Base-by-base conservation (phyloP, 305 asterid species). In the Petunia hybrid region DNA sequence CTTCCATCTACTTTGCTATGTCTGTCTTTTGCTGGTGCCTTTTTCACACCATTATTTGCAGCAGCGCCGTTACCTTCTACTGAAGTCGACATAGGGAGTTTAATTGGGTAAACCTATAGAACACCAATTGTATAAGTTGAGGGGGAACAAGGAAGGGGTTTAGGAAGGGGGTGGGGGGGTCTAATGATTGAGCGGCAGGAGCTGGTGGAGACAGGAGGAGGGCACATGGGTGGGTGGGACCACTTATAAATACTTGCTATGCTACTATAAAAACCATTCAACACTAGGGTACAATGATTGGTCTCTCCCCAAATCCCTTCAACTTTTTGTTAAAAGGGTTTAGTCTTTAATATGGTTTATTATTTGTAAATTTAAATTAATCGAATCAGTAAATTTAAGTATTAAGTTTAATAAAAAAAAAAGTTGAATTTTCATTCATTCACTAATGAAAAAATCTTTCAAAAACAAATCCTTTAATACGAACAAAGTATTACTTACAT, bases 1-100 rank as follows among this genome's bases (percentile, higher is more conserved):
- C 99, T 88, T n/a, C 99, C 99, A 78, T 94, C 98, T 48, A 95
- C 99, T 80, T 95, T 95, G 87, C 99, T 95, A 83, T 95, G 98
- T 2, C 99, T 91, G 97, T 95, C 99, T 84, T 95, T 95, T 4
- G 97, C 95, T 38, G 99, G 97, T 3, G 97, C 94, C 82, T 93
- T 95, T 85, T 93, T 93, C 38, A 88, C 82, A 64, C 80, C 60
- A 83, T 8, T 60, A n/a, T 78, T 55, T 45, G 60, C 74, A 69
- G 9, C 78, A 79, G 91, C 85, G 39, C 82, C 76, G 63, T 87
- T 92, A 57, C 84, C 92, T 80, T 90, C 89, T 14, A 92, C 92
- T 35, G 95, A 84, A 46, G 93, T 85, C 61, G 97, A 88, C 95
- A 91, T 91, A 63, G 82, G 10, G 56, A 51, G 13, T 51, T 12